Conservation (phyloP, 2,329 filamentous ascomycete species). For the Aspergillus spinulosporus region DNA sequence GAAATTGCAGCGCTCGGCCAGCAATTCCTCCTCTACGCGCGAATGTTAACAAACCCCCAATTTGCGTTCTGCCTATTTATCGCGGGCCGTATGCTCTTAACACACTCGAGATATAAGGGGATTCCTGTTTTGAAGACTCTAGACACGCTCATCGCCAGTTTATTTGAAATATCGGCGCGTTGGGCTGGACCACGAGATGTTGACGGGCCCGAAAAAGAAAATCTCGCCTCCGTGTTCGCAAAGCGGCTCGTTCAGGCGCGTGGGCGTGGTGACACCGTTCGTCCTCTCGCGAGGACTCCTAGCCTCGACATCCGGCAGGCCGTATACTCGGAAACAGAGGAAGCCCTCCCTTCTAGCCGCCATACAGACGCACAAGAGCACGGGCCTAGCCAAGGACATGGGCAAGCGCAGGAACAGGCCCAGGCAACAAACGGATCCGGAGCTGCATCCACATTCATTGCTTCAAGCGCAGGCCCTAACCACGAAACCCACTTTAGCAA, state of each 20-base stretch:
- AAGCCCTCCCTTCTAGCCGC: background rate
- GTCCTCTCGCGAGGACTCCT: background rate
- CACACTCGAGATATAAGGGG: slow-evolving; percentile 37
- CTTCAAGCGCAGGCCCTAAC: no score
- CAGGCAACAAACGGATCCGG: no score
- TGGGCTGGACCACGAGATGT: slow-evolving; percentile 34
- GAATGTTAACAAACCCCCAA: slow-evolving; percentile 34
- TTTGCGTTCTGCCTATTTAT: slow-evolving; percentile 53
- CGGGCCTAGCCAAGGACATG: background rate
- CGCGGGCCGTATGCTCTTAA: slow-evolving; percentile 45
- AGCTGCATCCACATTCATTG: no score
- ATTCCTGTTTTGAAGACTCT: slow-evolving; percentile 33
- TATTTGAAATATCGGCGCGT: slow-evolving; percentile 39
- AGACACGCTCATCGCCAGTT: slow-evolving; percentile 34
- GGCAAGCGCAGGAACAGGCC: background rate
- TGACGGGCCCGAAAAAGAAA: slow-evolving; percentile 10
- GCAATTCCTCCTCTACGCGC: slow-evolving; percentile 46
- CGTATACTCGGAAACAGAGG: slow-evolving; percentile 21
- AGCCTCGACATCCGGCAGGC: slow-evolving; percentile 26
- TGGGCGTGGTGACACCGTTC: slow-evolving; percentile 5
- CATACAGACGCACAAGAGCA: background rate
- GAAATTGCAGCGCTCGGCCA: slow-evolving; percentile 46
- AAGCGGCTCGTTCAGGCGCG: slow-evolving; percentile 22
- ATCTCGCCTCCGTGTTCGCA: slow-evolving; percentile 23
- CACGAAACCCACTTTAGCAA: background rate